Base-by-base conservation (phyloP, 352 stramenopile genomes). In the Phytophthora capsici region DNA sequence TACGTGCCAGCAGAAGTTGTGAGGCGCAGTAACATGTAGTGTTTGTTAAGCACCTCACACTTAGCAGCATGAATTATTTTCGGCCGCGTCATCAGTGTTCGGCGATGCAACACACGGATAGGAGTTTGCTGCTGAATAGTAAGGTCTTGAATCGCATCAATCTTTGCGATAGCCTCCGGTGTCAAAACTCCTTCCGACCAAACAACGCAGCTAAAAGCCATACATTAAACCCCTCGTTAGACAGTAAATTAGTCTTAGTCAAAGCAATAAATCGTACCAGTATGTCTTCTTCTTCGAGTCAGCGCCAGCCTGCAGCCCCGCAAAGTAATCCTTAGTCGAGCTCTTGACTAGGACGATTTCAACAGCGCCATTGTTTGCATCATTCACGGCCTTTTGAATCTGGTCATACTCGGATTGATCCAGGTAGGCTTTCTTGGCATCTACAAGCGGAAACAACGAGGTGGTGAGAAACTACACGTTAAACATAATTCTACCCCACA, bases 1-100 rank as follows among this genome's bases (percentile, higher is more conserved):
- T 99, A 99, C 8, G 97, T 99, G 43, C 95, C 95, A 4, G 96
- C 97, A 30, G 89, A 98, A 3, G 97, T 99, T 30, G 84, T 95
- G 23, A 99, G 77, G 28, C 93, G 80, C 54, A 99, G 63, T 17
- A 98, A 75, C 84, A 99, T 99, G 79, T 98, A 99, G 63, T 99
- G 96, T 49, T 94, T 77, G 76, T 99, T 99, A 16, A 99, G 73
- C 38, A 95, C 85, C 41, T 95, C 72, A 26, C 87, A 95, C 14
- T 84, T 84, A 50, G 97, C 84, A 6, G 60, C 74, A 63, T 98
- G 86, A 47, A 98, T 97, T 45, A 93, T 75, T 58, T 98, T 98
- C 2, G 84, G 80, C 0, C 98, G 84, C 25, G 89, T 95, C 71
- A 99, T 88, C 44, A 98, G 84, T 17, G 97, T 97, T 50, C 98